Base-by-base conservation (phyloP, 805 yeast genomes). In the Teunomyces panamensis region DNA sequence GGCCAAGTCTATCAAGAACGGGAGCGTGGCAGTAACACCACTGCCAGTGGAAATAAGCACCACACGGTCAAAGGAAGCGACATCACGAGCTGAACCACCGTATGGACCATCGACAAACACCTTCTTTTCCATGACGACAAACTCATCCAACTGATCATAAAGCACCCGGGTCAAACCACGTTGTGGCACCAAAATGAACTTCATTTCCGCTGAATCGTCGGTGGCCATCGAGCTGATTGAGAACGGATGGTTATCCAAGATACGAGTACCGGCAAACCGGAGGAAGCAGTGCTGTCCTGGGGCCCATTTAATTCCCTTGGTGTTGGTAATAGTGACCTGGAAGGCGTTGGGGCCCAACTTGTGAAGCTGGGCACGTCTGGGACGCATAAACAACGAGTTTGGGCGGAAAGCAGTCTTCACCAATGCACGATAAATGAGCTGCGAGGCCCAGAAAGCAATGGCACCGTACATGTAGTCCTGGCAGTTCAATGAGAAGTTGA, bases 221-320 rank as follows among this genome's bases (percentile, higher is more conserved):
- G 56, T 59, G 9, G 30, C 30, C 24, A 65, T 52, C 3, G 77
- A 71, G 26, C 75, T 51, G 7, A 79, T 73, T 1, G 84, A 78
- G 55, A 80, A 80, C 9, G 85, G 85, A 60, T 80, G 85, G 51
- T 73, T 78, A 50, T 80, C 82, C 16, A 78, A 53, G 17, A 78
- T 61, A 34, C 71, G 64, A 11, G 67, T 51, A 1, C 77, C 80
- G 2, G 65, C 63, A 48, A 77, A 75, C 54, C 83, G 67, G 16
- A 80, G 58, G 52, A 67, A 78, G 4, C 79, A 63, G 59, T 80
- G 85, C 49, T 80, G 85, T 20, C 85, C 84, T 1, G 84, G 77
- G 11, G 41, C 54, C 84, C 84, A 79, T 13, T 45, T 51, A 35
- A 75, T 59, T 7, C 70, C 73, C 13, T 58, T 58, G n/a, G 63